These are phyloP conservation scores for Acarospora socialis DNA, from an alignment of 2,329 filamentous ascomycete species.

Conservation along the genomic window DNA sequence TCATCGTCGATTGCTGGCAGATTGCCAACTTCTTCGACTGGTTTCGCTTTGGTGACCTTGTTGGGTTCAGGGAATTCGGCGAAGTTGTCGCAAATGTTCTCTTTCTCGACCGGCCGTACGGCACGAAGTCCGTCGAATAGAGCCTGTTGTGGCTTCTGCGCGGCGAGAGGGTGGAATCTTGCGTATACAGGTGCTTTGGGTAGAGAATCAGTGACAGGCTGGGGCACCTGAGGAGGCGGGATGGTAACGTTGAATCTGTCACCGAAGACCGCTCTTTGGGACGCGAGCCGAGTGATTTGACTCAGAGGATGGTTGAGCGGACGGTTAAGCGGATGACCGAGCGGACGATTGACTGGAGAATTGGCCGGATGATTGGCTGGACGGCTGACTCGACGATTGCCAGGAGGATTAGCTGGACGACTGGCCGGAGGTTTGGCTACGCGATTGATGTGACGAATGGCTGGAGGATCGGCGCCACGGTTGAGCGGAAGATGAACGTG, in stretches of 20 bases:
- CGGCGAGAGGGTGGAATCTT: conserved; percentile 19
- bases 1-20: conserved; percentile 75
- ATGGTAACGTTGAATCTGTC: conserved; percentile 48
- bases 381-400: too few relatives aligned
- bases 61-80: conserved; percentile 34
- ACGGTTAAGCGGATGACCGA: too few relatives aligned
- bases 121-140: conserved; percentile 38
- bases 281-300: too few relatives aligned
- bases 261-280: conserved; percentile 45
- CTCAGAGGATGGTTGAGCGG: too few relatives aligned
- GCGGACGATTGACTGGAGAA: too few relatives aligned
- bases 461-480: too few relatives aligned
- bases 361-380: too few relatives aligned
- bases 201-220: conserved; percentile 34
- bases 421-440: too few relatives aligned
- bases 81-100: conserved; percentile 34
- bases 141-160: conserved; percentile 28
- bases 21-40: conserved; percentile 58
- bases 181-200: conserved; percentile 26
- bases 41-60: conserved; percentile 30
- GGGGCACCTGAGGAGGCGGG: conserved; percentile 22
- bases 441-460: too few relatives aligned
- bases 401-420: too few relatives aligned
- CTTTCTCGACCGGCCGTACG: conserved; percentile 31
- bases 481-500: too few relatives aligned